Conservation (phyloP, 179 eudicot genomes). For the Corrigiola litoralis region DNA sequence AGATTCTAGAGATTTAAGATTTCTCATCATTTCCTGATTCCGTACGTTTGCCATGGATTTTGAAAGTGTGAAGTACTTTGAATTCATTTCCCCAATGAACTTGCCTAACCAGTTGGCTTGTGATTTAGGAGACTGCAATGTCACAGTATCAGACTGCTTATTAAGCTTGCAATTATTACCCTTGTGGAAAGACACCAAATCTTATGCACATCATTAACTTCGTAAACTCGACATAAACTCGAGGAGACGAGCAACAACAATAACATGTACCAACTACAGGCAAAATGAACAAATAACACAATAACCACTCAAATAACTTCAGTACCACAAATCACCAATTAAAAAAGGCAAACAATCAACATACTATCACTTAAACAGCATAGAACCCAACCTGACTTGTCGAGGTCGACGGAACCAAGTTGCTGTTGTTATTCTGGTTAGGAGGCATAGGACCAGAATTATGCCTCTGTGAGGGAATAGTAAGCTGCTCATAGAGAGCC, state of each 20-base stretch:
- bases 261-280: not conserved
- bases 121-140: not conserved
- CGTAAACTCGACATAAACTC: not conserved
- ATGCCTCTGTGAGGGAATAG: slow-evolving; percentile 72
- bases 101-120: too few species aligned
- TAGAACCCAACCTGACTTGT: slow-evolving; percentile 40
- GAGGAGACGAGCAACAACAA: not conserved
- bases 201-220: not conserved
- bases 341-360: not conserved
- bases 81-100: too few species aligned
- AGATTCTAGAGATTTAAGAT: too few species aligned
- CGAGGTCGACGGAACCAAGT: slow-evolving; percentile 35
- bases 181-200: not conserved
- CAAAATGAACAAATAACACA: not conserved
- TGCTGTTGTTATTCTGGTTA: slow-evolving; percentile 23
- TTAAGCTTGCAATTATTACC: not conserved
- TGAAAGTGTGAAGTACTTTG: too few species aligned
- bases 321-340: not conserved
- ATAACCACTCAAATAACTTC: not conserved
- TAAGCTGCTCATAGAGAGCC: slow-evolving; percentile 91
- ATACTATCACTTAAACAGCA: not conserved
- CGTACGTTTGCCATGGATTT: too few species aligned
- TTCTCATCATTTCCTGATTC: too few species aligned
- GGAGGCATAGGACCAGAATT: slow-evolving; percentile 23
- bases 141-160: not conserved